A percentile compares a stretch with the other conserved stretches of the same genome.
These are phyloP conservation scores for Dactylellina drechsleri DNA, from an alignment of 2,329 filamentous ascomycete genomes.

Conservation along the genomic window DNA sequence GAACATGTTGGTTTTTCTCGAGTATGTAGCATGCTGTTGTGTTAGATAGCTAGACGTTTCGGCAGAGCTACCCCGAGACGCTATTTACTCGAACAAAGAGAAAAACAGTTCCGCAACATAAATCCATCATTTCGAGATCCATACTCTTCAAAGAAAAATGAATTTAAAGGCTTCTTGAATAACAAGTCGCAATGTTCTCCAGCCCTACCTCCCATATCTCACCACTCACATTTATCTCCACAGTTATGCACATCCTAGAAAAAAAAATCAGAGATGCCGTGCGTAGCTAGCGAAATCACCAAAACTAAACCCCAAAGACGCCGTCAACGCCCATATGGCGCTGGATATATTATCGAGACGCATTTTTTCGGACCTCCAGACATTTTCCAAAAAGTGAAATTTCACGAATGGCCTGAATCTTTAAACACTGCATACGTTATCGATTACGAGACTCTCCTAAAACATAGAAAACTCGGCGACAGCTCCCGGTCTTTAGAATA, in stretches of 20 bases:
- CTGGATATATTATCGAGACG: not conserved
- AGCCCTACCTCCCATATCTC: too few species aligned
- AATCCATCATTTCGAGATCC: too few species aligned
- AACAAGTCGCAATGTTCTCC: too few species aligned
- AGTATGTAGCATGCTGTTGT: too few species aligned
- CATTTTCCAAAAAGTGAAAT: not conserved
- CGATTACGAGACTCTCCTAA: not conserved
- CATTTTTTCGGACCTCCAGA: not conserved
- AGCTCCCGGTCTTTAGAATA: not conserved
- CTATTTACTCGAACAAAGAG: too few species aligned
- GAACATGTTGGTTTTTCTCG: too few species aligned
- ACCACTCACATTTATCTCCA: too few species aligned
- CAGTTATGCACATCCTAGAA: not conserved
- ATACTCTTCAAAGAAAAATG: too few species aligned
- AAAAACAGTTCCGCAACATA: too few species aligned
- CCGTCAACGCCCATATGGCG: not conserved
- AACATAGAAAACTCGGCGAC: not conserved
- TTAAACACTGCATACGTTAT: not conserved
- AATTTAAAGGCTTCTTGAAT: too few species aligned
- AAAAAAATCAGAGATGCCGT: not conserved
- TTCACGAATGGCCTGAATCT: not conserved
- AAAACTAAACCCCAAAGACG: not conserved
- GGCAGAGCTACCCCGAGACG: too few species aligned
- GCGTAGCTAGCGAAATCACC: slow-evolving; percentile 6
- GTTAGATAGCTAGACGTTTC: too few species aligned